Evolutionary conservation across 345 rosid species (phyloP).

Genomic region (Murraya koenigii): DNA sequence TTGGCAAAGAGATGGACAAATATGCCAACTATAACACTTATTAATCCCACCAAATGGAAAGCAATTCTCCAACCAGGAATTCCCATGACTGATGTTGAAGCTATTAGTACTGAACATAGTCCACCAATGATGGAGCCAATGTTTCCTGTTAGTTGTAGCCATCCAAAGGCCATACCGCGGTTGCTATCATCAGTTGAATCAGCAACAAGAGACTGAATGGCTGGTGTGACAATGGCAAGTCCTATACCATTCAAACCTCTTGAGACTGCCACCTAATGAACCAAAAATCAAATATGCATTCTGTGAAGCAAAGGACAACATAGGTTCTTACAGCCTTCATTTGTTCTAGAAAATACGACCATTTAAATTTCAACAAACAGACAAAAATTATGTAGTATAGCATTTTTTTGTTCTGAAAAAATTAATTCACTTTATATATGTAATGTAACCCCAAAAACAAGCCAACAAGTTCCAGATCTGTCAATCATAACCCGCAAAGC

Average conservation of each 20-base stretch:
- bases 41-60: constrained; percentile 55
- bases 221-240: constrained; percentile 59
- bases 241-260: constrained; percentile 75
- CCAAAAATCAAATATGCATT: not conserved
- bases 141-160: constrained; percentile 63
- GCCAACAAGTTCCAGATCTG: too few species aligned
- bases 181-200: constrained; percentile 77
- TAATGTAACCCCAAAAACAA: too few species aligned
- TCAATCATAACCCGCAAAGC: too few species aligned
- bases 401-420: too few species aligned
- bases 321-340: not conserved
- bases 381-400: too few species aligned
- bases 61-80: constrained; percentile 77
- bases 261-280: constrained; percentile 55
- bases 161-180: constrained; percentile 78
- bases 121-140: constrained; percentile 62
- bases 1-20: constrained; percentile 54
- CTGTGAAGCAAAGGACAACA: not conserved
- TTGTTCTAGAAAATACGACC: not conserved
- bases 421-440: too few species aligned
- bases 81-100: constrained; percentile 69
- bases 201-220: constrained; percentile 64
- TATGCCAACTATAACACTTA: constrained; percentile 65
- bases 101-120: constrained; percentile 51
- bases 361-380: not conserved